Percentiles rank a stretch among this genome's conserved stretches.
These are phyloP conservation scores for Cardiosporidium cionae DNA, from an alignment of 169 alveolate genomes.

Conservation along the genomic window DNA sequence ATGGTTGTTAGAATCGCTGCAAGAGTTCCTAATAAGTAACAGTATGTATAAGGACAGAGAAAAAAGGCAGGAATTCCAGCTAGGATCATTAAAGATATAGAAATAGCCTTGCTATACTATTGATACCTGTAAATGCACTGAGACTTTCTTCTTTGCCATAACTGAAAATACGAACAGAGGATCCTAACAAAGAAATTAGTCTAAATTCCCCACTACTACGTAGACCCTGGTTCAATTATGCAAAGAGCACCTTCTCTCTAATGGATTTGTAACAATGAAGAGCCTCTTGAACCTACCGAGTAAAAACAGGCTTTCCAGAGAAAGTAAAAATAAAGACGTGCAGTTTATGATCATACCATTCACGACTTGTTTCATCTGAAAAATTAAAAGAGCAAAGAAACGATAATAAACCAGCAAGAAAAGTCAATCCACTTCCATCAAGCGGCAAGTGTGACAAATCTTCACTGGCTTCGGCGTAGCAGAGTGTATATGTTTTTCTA, in stretches of 20 bases:
- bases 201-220: neutral
- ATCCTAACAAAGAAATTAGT: neutral
- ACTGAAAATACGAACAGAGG: conserved; percentile 15
- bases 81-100: too few species aligned
- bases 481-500: too few species aligned
- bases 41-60: neutral
- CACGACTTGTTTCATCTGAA: conserved; percentile 40
- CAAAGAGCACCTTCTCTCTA: too few species aligned
- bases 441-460: too few species aligned
- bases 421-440: too few species aligned
- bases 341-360: conserved; percentile 53
- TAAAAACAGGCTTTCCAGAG: conserved; percentile 67
- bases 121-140: conserved; percentile 31
- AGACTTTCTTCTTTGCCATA: conserved; percentile 59
- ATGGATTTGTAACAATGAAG: too few species aligned
- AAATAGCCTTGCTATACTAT: too few species aligned
- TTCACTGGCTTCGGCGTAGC: too few species aligned
- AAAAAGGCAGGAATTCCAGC: too few species aligned
- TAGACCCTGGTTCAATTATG: too few species aligned
- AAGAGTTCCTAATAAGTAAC: conserved; percentile 29
- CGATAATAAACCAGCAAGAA: too few species aligned
- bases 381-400: neutral
- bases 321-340: conserved; percentile 66
- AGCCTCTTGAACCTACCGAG: conserved; percentile 21
- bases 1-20: conserved; percentile 63